phyloP scores from a whole-genome alignment of 2,329 filamentous ascomycete genomes.

The Epichloe hybrida region DNA sequence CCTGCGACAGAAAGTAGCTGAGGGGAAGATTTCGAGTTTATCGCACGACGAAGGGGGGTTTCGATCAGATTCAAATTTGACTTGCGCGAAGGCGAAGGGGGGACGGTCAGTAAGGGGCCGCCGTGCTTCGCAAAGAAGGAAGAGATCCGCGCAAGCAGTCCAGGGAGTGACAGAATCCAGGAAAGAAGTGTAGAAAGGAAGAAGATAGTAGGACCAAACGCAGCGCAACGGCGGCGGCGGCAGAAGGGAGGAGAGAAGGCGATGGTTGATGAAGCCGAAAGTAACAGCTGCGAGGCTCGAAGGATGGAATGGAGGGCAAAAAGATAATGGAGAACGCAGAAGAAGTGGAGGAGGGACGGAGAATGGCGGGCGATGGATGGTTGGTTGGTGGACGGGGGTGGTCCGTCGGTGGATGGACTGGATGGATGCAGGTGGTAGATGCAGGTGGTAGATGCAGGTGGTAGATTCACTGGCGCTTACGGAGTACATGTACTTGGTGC shows the following conservation, averaged over 20 bases:
- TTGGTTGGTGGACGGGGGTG: slow-evolving; percentile 3
- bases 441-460: not conserved
- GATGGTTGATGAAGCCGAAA: slow-evolving; percentile 3
- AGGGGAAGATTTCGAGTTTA: not conserved
- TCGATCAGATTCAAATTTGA: slow-evolving; percentile 6
- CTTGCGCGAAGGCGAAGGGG: slow-evolving; percentile 7
- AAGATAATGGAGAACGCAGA: slow-evolving; percentile 6
- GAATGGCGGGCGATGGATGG: slow-evolving; percentile 3
- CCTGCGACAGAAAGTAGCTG: not conserved
- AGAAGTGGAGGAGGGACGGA: slow-evolving; percentile 5
- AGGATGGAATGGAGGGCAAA: slow-evolving; percentile 4
- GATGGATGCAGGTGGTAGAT: not conserved
- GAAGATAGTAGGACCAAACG: not conserved
- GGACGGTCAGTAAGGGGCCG: slow-evolving; percentile 2
- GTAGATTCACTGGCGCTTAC: not conserved
- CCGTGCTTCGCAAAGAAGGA: not conserved
- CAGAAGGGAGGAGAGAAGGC: not conserved
- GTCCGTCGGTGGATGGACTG: not conserved
- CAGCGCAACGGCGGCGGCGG: slow-evolving; percentile 1
- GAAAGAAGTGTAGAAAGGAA: not conserved
- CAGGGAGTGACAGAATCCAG: not conserved
- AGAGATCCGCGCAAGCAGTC: not conserved
- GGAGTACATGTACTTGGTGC: not conserved
- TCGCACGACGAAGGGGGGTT: slow-evolving; percentile 4
- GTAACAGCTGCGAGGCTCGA: slow-evolving; percentile 1